Percentiles rank a stretch among this genome's conserved stretches.
Conservation (phyloP, 164 flowering plant genomes). For the Berberis vulgaris region DNA sequence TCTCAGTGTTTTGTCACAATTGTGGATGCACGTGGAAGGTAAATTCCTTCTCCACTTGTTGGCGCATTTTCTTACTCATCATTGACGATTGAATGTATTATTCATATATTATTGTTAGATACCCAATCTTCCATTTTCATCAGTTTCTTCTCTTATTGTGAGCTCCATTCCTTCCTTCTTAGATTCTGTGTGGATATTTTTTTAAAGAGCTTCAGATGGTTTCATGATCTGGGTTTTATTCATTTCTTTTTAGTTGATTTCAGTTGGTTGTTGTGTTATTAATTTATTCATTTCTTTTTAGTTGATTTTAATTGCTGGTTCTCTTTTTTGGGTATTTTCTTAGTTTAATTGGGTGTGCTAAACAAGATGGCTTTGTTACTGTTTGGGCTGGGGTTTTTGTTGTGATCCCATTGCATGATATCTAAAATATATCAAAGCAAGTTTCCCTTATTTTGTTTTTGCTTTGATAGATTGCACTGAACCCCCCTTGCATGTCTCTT, state of each 20-base stretch:
- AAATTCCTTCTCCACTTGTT: conserved; percentile 24
- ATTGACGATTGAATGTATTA: conserved; percentile 8
- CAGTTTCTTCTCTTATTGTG: conserved; percentile 15
- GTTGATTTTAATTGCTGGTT: background rate
- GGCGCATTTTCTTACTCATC: conserved; percentile 10
- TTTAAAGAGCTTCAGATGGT: conserved; percentile 8
- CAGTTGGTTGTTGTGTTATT: too few relatives aligned
- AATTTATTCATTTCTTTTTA: background rate
- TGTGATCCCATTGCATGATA: background rate
- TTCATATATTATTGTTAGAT: conserved; percentile 11
- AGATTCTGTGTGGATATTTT: background rate
- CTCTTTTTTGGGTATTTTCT: background rate
- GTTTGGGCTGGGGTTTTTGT: background rate
- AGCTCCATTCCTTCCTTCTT: background rate
- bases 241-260: background rate
- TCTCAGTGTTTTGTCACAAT: conserved; percentile 33
- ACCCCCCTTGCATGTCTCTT: too few relatives aligned
- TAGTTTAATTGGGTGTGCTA: background rate
- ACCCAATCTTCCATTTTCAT: conserved; percentile 26
- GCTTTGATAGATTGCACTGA: too few relatives aligned
- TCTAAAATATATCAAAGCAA: too few relatives aligned
- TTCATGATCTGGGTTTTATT: conserved; percentile 19
- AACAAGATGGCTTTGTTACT: background rate
- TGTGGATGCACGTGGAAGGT: conserved; percentile 62
- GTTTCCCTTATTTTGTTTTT: too few relatives aligned